These are phyloP conservation scores for Veloboletus limbatus DNA, from an alignment of 1,284 basidiomycete species.

Conservation along the genomic window DNA sequence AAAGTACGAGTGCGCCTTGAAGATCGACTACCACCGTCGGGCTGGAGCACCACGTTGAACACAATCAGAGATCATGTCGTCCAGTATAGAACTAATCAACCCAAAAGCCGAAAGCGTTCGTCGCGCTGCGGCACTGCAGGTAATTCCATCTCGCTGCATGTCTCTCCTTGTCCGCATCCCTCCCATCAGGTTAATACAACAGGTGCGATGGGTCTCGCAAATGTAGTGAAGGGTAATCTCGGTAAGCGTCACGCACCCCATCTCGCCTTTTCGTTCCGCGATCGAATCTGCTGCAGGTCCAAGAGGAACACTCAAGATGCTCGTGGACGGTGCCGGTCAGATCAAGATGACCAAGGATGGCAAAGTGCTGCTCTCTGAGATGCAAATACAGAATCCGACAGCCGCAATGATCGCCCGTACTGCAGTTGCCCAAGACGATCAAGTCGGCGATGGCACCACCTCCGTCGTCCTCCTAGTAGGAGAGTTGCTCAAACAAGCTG, in stretches of 20 bases:
- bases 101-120: slow-evolving; percentile 95
- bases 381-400: slow-evolving; percentile 99
- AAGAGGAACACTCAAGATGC: slow-evolving; percentile 97
- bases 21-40: slow-evolving; percentile 20
- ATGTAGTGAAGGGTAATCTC: slow-evolving; percentile 95
- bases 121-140: slow-evolving; percentile 90
- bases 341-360: slow-evolving; percentile 99
- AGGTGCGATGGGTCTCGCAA: slow-evolving; percentile 96
- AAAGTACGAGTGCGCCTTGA: slow-evolving; percentile 2
- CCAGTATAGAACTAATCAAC: slow-evolving; percentile 90
- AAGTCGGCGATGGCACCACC: slow-evolving; percentile 98
- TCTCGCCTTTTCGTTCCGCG: slow-evolving; percentile 14
- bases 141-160: slow-evolving; percentile 39
- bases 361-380: slow-evolving; percentile 97
- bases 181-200: slow-evolving; percentile 73
- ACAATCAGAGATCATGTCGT: slow-evolving; percentile 53
- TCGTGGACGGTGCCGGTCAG: slow-evolving; percentile 98
- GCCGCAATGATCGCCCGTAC: slow-evolving; percentile 99
- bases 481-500: slow-evolving; percentile 96
- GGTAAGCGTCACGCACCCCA: slow-evolving; percentile 49
- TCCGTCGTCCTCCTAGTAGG: slow-evolving; percentile 97
- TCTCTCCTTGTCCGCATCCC: slow-evolving; percentile 20
- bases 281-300: slow-evolving; percentile 59
- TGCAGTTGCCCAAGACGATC: slow-evolving; percentile 97
- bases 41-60: slow-evolving; percentile 23